Evolutionary conservation across 768 basidiomycete species (phyloP).

Genomic region (Clitopilus hobsonii): DNA sequence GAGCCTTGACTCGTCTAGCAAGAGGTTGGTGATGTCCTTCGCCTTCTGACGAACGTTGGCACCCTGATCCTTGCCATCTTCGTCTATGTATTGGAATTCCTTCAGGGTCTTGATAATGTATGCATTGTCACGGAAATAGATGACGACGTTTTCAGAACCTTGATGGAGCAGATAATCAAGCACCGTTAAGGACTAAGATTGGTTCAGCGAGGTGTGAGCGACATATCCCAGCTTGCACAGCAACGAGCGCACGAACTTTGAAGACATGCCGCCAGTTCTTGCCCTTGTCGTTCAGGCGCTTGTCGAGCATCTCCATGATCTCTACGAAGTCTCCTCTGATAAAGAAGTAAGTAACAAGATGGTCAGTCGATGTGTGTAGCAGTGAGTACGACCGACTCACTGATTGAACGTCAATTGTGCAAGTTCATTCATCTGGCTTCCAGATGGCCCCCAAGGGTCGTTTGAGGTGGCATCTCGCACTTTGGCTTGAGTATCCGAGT

Average conservation of each 20-base stretch:
- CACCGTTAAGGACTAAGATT: slow-evolving; percentile 81
- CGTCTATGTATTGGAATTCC: slow-evolving; percentile 96
- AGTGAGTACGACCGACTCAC: slow-evolving; percentile 33
- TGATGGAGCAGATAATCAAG: slow-evolving; percentile 95
- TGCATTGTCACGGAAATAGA: slow-evolving; percentile 96
- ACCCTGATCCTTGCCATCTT: slow-evolving; percentile 94
- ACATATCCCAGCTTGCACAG: neutral
- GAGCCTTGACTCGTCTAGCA: slow-evolving; percentile 81
- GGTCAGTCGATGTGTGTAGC: neutral
- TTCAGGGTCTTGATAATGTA: slow-evolving; percentile 99
- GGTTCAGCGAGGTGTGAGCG: neutral
- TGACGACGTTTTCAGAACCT: slow-evolving; percentile 96
- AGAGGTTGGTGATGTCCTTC: slow-evolving; percentile 94
- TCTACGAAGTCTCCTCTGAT: slow-evolving; percentile 97
- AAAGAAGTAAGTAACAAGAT: neutral
- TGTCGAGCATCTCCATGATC: slow-evolving; percentile 99
- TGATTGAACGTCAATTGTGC: slow-evolving; percentile 97
- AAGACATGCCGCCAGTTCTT: slow-evolving; percentile 99
- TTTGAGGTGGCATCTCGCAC: slow-evolving; percentile 96
- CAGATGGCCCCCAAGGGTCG: slow-evolving; percentile 97
- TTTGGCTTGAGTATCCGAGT: slow-evolving; percentile 93
- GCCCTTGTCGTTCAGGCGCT: slow-evolving; percentile 96
- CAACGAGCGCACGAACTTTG: slow-evolving; percentile 53
- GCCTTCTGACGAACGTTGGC: slow-evolving; percentile 98
- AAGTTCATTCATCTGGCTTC: slow-evolving; percentile 98